Base-by-base conservation (phyloP, 768 basidiomycete genomes). In the Mrakia hoshinonis region DNA sequence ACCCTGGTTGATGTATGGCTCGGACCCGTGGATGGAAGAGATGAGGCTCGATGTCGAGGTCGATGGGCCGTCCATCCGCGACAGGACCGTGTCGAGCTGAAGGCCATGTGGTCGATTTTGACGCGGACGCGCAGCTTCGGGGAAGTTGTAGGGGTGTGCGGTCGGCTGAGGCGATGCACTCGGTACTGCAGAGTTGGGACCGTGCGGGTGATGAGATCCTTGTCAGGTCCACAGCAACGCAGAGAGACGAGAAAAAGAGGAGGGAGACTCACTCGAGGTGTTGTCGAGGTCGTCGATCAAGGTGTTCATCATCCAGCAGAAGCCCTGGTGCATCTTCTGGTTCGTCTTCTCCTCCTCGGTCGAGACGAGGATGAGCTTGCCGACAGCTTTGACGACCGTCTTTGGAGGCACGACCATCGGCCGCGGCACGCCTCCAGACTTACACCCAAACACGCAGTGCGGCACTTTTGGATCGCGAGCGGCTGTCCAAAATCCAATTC, bases 371-470 rank as follows among this genome's bases (percentile, higher is more conserved):
- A 69, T 48, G 54, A 69, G 54, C 47, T 39, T 47, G 1, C 60
- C 68, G 43, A 69, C 61, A 24, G 31, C 43, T 20, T 58, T 5
- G 4, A 62, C 47, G 13, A 62, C 47, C 5, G 9, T 4, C 20
- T 39, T 36, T 12, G 61, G 60, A n/a, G 31, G 20, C 39, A 69
- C 54, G 18, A 61, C 68, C 31, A 49, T 61, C 3, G 68, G 68
- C 11, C 68, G 68, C 13, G 68, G 68, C 1, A 51, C 60, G 18
- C 68, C 68, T 51, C 54, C 68, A 1, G 68, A 61, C 24, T 69
- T 69, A 34, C 68, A 69, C 5, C 54, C 58, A 26, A 69, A 69
- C 46, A 69, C 68, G 29, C 58, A 46, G 29, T 34, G 61, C 13
- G 68, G 68, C 2, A 69, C 26, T 18, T 18, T 15, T n/a, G 31